These are phyloP conservation scores for Reutealis trisperma DNA, from an alignment of 345 rosid species.

Conservation along the genomic window DNA sequence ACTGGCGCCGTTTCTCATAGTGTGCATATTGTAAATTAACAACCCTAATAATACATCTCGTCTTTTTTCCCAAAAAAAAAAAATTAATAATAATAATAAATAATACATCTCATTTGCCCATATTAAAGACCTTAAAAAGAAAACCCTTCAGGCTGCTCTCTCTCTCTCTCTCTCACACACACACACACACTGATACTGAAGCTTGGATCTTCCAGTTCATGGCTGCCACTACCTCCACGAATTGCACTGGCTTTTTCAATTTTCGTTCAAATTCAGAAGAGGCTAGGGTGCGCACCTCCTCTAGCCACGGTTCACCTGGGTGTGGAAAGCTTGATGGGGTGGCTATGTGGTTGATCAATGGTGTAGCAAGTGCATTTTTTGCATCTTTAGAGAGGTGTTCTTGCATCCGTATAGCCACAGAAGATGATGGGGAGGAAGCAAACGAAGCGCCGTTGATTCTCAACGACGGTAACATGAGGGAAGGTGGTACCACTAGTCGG, in stretches of 20 bases:
- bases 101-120: background rate
- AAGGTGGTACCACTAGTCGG: conserved; percentile 24
- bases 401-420: conserved; percentile 60
- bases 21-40: background rate
- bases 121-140: background rate
- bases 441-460: conserved; percentile 56
- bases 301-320: conserved; percentile 37
- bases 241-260: conserved; percentile 36
- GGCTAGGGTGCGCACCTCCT: conserved; percentile 26
- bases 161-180: background rate
- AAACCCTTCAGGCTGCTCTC: background rate
- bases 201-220: conserved; percentile 24
- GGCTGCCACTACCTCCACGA: conserved; percentile 44
- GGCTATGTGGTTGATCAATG: conserved; percentile 64
- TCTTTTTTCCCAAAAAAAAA: too few species aligned
- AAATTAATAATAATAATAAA: too few species aligned
- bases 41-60: background rate
- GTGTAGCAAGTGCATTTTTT: conserved; percentile 55
- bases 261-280: conserved; percentile 34
- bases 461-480: conserved; percentile 41
- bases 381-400: conserved; percentile 62
- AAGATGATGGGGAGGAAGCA: conserved; percentile 52
- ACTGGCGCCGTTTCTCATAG: background rate
- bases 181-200: background rate
- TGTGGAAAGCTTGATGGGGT: conserved; percentile 61